Evolutionary conservation across 192 early-diverging fungal genomes (phyloP).

Genomic region (Coemansia sp.): DNA sequence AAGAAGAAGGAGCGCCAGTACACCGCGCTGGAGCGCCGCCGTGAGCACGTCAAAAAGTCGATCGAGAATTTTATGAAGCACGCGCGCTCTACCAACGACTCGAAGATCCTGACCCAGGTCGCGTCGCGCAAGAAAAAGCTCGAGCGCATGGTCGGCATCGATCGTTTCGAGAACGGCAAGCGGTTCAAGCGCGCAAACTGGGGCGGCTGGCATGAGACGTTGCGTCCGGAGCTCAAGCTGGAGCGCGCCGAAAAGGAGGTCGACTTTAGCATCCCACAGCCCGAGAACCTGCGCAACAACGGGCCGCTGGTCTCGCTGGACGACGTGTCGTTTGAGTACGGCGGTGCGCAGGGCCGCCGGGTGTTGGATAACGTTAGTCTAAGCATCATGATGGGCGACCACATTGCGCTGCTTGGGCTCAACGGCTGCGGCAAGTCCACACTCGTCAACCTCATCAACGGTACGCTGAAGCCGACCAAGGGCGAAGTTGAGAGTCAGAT

Average conservation of each 20-base stretch:
- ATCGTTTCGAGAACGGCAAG: conserved; percentile 65
- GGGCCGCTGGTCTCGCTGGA: conserved; percentile 65
- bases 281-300: conserved; percentile 60
- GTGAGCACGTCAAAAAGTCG: conserved; percentile 69
- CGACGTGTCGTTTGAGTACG: conserved; percentile 49
- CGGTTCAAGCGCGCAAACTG: conserved; percentile 63
- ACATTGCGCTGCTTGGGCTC: conserved; percentile 74
- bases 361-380: conserved; percentile 68
- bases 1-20: conserved; percentile 63
- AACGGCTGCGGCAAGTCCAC: conserved; percentile 84
- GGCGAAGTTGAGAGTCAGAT: conserved; percentile 65
- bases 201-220: conserved; percentile 52
- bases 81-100: conserved; percentile 72
- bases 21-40: conserved; percentile 63
- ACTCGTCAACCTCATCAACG: conserved; percentile 69
- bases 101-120: conserved; percentile 71
- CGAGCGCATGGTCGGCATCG: conserved; percentile 58
- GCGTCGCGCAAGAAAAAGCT: conserved; percentile 78
- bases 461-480: conserved; percentile 55
- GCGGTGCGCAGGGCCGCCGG: not conserved
- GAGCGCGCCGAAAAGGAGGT: conserved; percentile 55
- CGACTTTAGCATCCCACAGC: conserved; percentile 66
- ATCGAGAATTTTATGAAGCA: conserved; percentile 72
- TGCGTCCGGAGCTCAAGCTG: conserved; percentile 56
- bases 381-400: conserved; percentile 61